Conservation (phyloP, 768 basidiomycete species). For the Tricholoma hemisulphureum region DNA sequence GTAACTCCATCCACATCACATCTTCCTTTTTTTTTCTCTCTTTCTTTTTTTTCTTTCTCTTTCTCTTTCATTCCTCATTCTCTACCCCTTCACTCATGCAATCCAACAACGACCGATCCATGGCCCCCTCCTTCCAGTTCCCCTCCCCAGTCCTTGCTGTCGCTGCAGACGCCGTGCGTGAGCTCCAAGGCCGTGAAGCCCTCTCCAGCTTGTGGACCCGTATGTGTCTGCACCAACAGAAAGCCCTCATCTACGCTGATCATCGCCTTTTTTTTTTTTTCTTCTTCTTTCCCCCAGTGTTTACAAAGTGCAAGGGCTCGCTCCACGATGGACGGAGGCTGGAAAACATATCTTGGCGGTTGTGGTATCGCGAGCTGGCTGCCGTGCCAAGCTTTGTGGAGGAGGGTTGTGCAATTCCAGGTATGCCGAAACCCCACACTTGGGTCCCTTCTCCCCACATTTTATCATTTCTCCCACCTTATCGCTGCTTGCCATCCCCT, state of each 20-base stretch:
- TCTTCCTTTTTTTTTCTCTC: too few relatives aligned
- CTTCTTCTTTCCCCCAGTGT: too few relatives aligned
- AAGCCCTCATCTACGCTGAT: too few relatives aligned
- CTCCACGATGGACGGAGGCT: slow-evolving; percentile 77
- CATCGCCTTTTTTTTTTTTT: too few relatives aligned
- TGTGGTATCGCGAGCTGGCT: slow-evolving; percentile 71
- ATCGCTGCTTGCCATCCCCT: neutral
- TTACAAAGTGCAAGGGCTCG: slow-evolving; percentile 79
- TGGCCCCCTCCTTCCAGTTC: slow-evolving; percentile 35
- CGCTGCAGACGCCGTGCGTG: slow-evolving; percentile 61
- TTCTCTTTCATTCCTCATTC: too few relatives aligned
- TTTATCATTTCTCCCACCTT: neutral
- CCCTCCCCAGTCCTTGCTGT: slow-evolving; percentile 68
- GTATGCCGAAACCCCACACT: too few relatives aligned
- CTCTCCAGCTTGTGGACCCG: slow-evolving; percentile 68
- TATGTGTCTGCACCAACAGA: too few relatives aligned
- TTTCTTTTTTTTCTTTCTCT: too few relatives aligned
- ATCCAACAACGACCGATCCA: neutral
- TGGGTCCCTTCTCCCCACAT: neutral
- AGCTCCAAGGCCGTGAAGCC: slow-evolving; percentile 68
- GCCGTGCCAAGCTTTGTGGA: slow-evolving; percentile 32
- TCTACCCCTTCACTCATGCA: too few relatives aligned
- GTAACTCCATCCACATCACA: too few relatives aligned
- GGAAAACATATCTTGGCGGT: slow-evolving; percentile 86
- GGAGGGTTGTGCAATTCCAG: neutral